Base-by-base conservation (phyloP, 768 basidiomycete species). In the Kwoniella newhampshirensis region DNA sequence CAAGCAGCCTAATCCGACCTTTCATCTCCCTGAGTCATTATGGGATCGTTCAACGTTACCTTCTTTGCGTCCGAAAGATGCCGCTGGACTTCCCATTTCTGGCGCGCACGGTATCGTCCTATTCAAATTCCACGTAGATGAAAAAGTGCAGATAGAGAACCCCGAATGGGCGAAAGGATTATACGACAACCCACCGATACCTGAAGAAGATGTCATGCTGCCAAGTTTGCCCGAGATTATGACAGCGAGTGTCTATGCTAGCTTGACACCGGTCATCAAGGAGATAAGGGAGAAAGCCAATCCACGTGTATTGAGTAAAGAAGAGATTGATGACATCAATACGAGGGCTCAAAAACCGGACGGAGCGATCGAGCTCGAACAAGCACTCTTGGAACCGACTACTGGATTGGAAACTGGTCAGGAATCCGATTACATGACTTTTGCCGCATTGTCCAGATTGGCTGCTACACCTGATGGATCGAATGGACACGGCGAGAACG, bases 61-160 rank as follows among this genome's bases (percentile, higher is more conserved):
- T n/a, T 27, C 21, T 8, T 49, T 73, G 4, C 57, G 68, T 18
- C 62, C 62, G 1, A 70, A 68, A 49, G 71, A 68, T 35, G 27
- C 48, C 11, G 23, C 27, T 17, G 71, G 71, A 3, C 55, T 73
- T 4, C 71, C 71, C 2, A 50, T 66, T 7, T 37, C 59, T 35
- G 64, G 61, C 12, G 41, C 59, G 17, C 49, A 32, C 23, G 71
- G 71, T 4, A 61, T 70, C 25, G 50, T 73, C 37, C 51, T 73
- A 6, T 73, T 68, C 68, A 62, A 51, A 48, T 73, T 70, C 51
- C 71, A 73, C 45, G 71, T 70, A 27, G 63, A 70, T 44, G 66
- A 66, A 18, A 28, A 48, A 15, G 63, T 73, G 6, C 62, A 66
- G 27, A 25, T 18, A 13, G 55, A 59, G 13, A 45, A 66, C 43